Evolutionary conservation across 805 yeast species (phyloP).

Genomic region (Kodamaea laetipori): DNA sequence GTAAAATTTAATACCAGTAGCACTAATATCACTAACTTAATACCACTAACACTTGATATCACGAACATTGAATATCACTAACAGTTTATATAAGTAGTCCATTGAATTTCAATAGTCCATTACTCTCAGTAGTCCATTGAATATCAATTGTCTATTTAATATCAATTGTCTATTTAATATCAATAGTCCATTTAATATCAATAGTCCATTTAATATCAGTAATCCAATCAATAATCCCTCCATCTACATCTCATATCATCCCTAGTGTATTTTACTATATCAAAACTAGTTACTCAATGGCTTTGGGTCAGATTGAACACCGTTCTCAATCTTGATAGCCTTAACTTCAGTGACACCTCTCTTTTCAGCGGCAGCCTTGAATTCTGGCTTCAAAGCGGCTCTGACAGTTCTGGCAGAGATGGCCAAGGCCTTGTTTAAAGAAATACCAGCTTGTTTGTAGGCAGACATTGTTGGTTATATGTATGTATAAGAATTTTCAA

Average conservation of each 20-base stretch:
- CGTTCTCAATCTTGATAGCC: slow-evolving; percentile 71
- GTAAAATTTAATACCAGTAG: too few species aligned
- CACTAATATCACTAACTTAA: too few species aligned
- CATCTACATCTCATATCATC: slow-evolving; percentile 1
- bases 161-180: too few species aligned
- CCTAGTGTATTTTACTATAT: slow-evolving; percentile 9
- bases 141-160: too few species aligned
- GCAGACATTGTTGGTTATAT: slow-evolving; percentile 39
- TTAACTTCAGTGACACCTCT: slow-evolving; percentile 77
- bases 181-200: too few species aligned
- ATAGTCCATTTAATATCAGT: too few species aligned
- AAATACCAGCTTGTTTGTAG: slow-evolving; percentile 51
- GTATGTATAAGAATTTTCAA: slow-evolving; percentile 11
- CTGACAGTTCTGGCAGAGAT: slow-evolving; percentile 89
- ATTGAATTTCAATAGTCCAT: too few species aligned
- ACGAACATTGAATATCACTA: too few species aligned
- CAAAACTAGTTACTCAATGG: slow-evolving; percentile 32
- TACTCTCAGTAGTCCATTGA: too few species aligned
- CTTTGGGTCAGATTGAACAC: slow-evolving; percentile 50
- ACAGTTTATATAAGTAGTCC: too few species aligned
- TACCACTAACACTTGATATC: too few species aligned
- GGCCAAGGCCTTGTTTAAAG: slow-evolving; percentile 84
- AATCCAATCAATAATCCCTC: background rate
- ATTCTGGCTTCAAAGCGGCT: slow-evolving; percentile 83
- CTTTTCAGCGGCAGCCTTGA: slow-evolving; percentile 68